Conservation (phyloP, 176 grass and related monocot species). For the Zoysia japonica region DNA sequence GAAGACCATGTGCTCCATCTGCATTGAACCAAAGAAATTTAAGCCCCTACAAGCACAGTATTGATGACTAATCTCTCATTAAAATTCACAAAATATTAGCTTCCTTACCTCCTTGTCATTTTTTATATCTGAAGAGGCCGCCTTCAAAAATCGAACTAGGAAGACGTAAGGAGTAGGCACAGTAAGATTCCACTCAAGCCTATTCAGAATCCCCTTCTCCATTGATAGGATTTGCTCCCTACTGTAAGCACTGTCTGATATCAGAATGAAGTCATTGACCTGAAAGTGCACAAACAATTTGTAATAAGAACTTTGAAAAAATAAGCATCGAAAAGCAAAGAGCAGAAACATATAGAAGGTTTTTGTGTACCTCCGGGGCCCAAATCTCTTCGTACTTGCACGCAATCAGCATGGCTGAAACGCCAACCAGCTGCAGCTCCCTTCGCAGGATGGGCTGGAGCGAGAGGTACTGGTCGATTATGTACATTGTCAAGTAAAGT, state of each 20-base stretch:
- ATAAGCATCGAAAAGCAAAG: not conserved
- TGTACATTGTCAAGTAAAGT: slow-evolving; percentile 72
- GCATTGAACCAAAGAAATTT: slow-evolving; percentile 33
- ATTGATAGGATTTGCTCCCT: slow-evolving; percentile 81
- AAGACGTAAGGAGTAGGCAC: slow-evolving; percentile 85
- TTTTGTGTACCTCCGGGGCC: slow-evolving; percentile 82
- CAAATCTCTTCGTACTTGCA: slow-evolving; percentile 97
- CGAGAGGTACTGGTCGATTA: slow-evolving; percentile 81
- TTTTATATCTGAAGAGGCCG: slow-evolving; percentile 31
- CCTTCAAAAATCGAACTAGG: slow-evolving; percentile 82
- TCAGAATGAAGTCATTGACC: slow-evolving; percentile 91
- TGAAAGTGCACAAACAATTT: slow-evolving; percentile 36
- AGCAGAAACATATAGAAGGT: not conserved
- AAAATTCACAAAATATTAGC: not conserved
- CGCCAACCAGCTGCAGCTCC: slow-evolving; percentile 89
- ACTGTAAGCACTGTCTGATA: slow-evolving; percentile 71
- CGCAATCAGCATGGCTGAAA: slow-evolving; percentile 77
- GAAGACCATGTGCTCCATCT: slow-evolving; percentile 91
- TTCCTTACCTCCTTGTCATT: slow-evolving; percentile 67
- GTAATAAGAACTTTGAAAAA: not conserved
- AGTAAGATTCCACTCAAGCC: slow-evolving; percentile 89
- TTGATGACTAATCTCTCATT: not conserved
- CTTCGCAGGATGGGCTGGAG: slow-evolving; percentile 56
- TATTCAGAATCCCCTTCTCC: slow-evolving; percentile 91
- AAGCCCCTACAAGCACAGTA: not conserved